Base-by-base conservation (phyloP, 1,284 basidiomycete genomes). In the Fereydounia khargensis region DNA sequence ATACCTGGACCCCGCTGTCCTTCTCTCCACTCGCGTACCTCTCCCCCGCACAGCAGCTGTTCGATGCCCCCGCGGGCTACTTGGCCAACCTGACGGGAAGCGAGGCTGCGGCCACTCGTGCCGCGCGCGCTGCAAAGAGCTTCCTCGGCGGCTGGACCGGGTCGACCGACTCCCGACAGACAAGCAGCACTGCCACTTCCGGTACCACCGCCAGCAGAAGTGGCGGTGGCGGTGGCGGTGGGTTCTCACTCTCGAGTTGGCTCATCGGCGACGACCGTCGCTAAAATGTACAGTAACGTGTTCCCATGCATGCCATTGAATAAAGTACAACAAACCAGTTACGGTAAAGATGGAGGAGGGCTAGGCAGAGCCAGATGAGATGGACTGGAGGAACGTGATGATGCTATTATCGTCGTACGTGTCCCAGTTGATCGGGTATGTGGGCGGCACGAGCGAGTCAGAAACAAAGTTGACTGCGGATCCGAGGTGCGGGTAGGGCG, bases 331-430 rank as follows among this genome's bases (percentile, higher is more conserved):
- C n/a, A n/a, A n/a, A n/a, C n/a, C n/a, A n/a, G n/a, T n/a, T n/a
- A n/a, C n/a, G n/a, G n/a, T n/a, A n/a, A n/a, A n/a, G n/a, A n/a
- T n/a, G n/a, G n/a, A n/a, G n/a, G n/a, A n/a, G n/a, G n/a, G n/a
- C n/a, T n/a, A n/a, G n/a, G n/a, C n/a, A n/a, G n/a, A n/a, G n/a
- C n/a, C n/a, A n/a, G 28, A 30, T 10, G 44, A 47, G 25, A 61
- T 61, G 10, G 44, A 47, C 40, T 61, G 57, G 11, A 61, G 31
- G 23, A 61, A 61, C 0, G 57, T 61, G 34, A 61, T 61, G 42
- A 61, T 61, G n/a, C 44, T 48, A 35, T 61, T 61, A 24, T 61
- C 57, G 41, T 61, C 57, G 31, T 51, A 47, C 9, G 57, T 54
- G 18, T 55, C 57, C 57, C 57, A 61, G 25, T 61, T 51, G 40